Percentiles rank a stretch among this genome's conserved stretches.
These are phyloP conservation scores for Tuber umbilicatum DNA, from an alignment of 495 filamentous ascomycete species.

Conservation along the genomic window DNA sequence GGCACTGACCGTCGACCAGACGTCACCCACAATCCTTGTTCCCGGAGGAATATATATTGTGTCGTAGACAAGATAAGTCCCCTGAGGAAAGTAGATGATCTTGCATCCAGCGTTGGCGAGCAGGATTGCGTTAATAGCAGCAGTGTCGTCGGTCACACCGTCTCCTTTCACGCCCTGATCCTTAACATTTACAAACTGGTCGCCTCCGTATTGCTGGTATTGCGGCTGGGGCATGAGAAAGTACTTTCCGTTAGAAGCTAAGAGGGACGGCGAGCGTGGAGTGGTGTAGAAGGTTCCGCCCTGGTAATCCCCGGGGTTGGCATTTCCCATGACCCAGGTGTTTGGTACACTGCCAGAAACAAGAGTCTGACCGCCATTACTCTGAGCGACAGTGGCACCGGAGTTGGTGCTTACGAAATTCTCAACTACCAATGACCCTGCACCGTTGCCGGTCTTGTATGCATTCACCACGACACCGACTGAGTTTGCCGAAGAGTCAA, in stretches of 20 bases:
- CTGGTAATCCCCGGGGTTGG: conserved; percentile 52
- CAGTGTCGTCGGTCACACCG: conserved; percentile 74
- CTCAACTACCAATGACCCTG: conserved; percentile 57
- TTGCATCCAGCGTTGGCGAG: conserved; percentile 72
- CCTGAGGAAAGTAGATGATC: conserved; percentile 69
- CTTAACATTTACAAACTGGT: conserved; percentile 80
- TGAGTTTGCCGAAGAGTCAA: conserved; percentile 47
- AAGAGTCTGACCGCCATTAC: conserved; percentile 46
- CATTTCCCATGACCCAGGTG: conserved; percentile 48
- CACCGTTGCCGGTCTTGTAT: conserved; percentile 61
- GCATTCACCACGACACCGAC: conserved; percentile 52
- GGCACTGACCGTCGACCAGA: conserved; percentile 64
- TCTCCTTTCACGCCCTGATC: conserved; percentile 75
- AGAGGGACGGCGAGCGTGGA: conserved; percentile 44
- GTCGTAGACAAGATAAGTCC: conserved; percentile 66
- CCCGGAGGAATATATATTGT: conserved; percentile 70
- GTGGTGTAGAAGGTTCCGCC: conserved; percentile 47
- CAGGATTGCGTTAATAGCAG: conserved; percentile 77
- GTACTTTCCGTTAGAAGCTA: conserved; percentile 46
- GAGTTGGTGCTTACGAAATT: conserved; percentile 52
- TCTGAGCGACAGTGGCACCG: conserved; percentile 52
- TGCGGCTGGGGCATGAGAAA: conserved; percentile 56
- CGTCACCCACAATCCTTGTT: conserved; percentile 73
- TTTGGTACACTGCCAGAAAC: conserved; percentile 48
- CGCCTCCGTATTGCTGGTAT: conserved; percentile 61